phyloP scores from a whole-genome alignment of 1,284 basidiomycete species.

The Ustilago lituana region DNA sequence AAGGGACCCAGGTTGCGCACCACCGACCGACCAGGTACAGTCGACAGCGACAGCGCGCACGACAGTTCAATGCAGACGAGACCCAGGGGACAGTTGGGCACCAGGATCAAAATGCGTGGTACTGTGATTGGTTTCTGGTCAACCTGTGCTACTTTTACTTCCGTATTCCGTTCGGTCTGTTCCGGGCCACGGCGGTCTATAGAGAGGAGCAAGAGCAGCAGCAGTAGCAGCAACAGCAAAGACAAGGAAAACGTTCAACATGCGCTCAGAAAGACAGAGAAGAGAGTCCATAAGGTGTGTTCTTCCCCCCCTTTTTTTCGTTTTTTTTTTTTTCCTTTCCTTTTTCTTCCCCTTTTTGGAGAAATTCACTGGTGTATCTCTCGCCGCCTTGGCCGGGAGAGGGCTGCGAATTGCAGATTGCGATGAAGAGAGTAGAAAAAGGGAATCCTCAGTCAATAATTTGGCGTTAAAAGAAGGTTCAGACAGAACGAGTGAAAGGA shows the following conservation, averaged over 20 bases:
- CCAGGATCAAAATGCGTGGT: too few species aligned
- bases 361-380: too few species aligned
- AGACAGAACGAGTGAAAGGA: background rate
- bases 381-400: too few species aligned
- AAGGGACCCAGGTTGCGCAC: background rate
- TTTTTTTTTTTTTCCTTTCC: too few species aligned
- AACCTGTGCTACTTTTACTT: constrained; percentile 9
- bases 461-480: constrained; percentile 26
- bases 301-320: too few species aligned
- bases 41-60: too few species aligned
- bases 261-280: too few species aligned
- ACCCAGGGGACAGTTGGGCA: background rate
- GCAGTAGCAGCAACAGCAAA: background rate
- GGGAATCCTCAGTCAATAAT: constrained; percentile 16
- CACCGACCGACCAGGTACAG: background rate
- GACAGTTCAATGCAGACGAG: too few species aligned
- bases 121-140: too few species aligned
- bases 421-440: background rate
- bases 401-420: too few species aligned
- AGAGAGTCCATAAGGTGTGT: too few species aligned
- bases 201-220: background rate
- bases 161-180: constrained; percentile 14
- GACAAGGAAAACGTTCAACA: background rate
- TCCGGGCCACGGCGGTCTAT: background rate
- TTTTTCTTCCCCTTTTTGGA: too few species aligned